Percentiles rank a stretch among this genome's conserved stretches.
Conservation (phyloP, 164 flowering plant genomes). For the Echeveria elegans region DNA sequence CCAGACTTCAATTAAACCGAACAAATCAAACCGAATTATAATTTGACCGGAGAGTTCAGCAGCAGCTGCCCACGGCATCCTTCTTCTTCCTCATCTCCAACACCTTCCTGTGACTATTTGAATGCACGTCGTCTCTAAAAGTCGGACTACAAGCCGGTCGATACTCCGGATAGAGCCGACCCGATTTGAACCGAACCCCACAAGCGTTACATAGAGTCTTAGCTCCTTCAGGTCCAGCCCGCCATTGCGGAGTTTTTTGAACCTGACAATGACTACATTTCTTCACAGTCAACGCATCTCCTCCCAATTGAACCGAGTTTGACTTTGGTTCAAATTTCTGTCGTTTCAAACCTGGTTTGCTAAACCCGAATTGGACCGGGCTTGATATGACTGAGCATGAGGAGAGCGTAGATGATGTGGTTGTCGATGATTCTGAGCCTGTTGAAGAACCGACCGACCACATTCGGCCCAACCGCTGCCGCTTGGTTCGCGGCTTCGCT, state of each 20-base stretch:
- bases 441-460: conserved; percentile 26
- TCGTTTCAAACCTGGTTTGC: conserved; percentile 30
- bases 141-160: conserved; percentile 89
- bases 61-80: conserved; percentile 19
- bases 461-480: conserved; percentile 23
- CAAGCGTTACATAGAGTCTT: conserved; percentile 91
- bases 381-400: conserved; percentile 14
- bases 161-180: conserved; percentile 80
- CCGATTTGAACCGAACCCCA: conserved; percentile 87
- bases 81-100: conserved; percentile 66
- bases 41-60: background rate
- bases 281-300: conserved; percentile 15
- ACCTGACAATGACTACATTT: conserved; percentile 76
- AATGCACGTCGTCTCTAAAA: conserved; percentile 55
- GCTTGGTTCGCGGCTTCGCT: conserved; percentile 49
- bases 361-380: conserved; percentile 14
- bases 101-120: conserved; percentile 78
- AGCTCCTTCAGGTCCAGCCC: conserved; percentile 80
- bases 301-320: conserved; percentile 13
- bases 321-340: conserved; percentile 26
- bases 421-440: conserved; percentile 30
- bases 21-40: background rate
- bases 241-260: conserved; percentile 89
- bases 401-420: conserved; percentile 22
- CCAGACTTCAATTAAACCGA: background rate